Percentiles rank a stretch among this genome's conserved stretches.
phyloP scores from a whole-genome alignment of 2,329 filamentous ascomycete genomes.

The Hortaea werneckii region DNA sequence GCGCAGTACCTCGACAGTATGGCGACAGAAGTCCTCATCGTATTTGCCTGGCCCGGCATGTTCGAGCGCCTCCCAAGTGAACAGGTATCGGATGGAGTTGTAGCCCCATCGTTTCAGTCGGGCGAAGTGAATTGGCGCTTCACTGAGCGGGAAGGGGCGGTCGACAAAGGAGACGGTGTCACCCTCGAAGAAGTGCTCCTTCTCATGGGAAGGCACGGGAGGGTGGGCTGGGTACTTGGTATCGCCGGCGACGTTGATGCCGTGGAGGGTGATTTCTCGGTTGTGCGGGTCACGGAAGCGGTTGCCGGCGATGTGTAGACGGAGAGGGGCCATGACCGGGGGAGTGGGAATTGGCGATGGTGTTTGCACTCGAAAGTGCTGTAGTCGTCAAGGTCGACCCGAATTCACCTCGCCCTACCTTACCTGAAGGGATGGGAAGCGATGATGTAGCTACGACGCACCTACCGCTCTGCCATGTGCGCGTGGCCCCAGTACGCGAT shows the following conservation, averaged over 20 bases:
- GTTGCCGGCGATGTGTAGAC: conserved; percentile 73
- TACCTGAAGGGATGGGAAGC: neutral
- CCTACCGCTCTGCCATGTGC: no score
- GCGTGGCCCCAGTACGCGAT: no score
- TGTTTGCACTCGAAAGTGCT: neutral
- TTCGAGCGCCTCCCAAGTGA: conserved; percentile 99
- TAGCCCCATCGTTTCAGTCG: conserved; percentile 82
- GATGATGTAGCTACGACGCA: neutral
- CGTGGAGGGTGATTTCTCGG: conserved; percentile 77
- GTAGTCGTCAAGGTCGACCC: neutral
- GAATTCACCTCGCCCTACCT: neutral
- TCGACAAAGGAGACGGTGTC: conserved; percentile 84
- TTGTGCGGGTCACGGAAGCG: conserved; percentile 73
- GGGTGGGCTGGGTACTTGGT: conserved; percentile 80
- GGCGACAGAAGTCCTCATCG: conserved; percentile 85
- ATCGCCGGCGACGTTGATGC: conserved; percentile 88
- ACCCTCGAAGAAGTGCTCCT: conserved; percentile 78
- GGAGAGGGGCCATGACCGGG: conserved; percentile 57
- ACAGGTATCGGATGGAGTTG: conserved; percentile 92
- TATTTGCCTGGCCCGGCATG: conserved; percentile 82
- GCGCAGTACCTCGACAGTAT: conserved; percentile 76
- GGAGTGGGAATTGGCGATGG: neutral
- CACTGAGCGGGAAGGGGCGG: conserved; percentile 71
- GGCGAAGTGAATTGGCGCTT: conserved; percentile 78
- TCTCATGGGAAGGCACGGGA: conserved; percentile 67